A percentile compares a stretch with the other conserved stretches of the same genome.
These are phyloP conservation scores for Chamaecyparis obtusa DNA, from an alignment of 75 land plant genomes.

Conservation along the genomic window DNA sequence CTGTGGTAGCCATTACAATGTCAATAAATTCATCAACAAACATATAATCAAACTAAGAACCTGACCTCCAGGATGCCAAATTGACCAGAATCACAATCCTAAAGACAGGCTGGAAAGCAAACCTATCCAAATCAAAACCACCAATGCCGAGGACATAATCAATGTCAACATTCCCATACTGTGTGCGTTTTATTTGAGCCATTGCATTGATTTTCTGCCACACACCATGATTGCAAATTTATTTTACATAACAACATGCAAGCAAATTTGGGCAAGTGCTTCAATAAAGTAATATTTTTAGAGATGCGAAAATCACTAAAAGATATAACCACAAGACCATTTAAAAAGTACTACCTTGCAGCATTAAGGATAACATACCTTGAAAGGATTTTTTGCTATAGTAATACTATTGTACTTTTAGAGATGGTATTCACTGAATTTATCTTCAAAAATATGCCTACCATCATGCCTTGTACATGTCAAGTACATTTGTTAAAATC, in stretches of 20 bases:
- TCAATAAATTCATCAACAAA: not conserved
- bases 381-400: not conserved
- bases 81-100: not conserved
- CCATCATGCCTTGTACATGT: not conserved
- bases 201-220: constrained; percentile 76
- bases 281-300: not conserved
- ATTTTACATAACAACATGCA: not conserved
- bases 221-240: not conserved
- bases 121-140: constrained; percentile 96
- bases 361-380: not conserved
- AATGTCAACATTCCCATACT: constrained; percentile 82
- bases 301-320: not conserved
- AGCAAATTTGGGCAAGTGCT: not conserved
- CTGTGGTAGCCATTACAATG: constrained; percentile 29
- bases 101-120: not conserved
- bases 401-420: not conserved
- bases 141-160: constrained; percentile 95
- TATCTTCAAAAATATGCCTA: not conserved
- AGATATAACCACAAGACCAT: not conserved
- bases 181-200: constrained; percentile 71
- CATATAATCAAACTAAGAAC: not conserved
- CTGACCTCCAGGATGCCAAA: not conserved
- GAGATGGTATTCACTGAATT: not conserved
- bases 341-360: not conserved
- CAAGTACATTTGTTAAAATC: not conserved